A percentile compares a stretch with the other conserved stretches of the same genome.
Conservation (phyloP, 768 basidiomycete genomes). For the Solioccasus polychromus region DNA sequence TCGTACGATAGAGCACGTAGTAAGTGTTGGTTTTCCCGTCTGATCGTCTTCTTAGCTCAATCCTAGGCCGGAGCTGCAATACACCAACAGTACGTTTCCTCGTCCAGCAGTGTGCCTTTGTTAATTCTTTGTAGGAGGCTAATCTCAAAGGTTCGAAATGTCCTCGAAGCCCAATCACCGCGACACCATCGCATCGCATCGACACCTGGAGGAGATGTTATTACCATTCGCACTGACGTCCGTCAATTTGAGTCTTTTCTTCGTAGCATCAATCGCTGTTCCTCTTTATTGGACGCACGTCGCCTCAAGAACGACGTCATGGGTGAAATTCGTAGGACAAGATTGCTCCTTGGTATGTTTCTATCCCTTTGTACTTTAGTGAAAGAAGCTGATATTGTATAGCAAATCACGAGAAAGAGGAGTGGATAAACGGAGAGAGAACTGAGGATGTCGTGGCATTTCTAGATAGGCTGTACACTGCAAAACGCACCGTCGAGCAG, state of each 20-base stretch:
- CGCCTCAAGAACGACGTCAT: conserved; percentile 89
- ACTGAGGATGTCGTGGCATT: conserved; percentile 86
- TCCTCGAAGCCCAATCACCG: conserved; percentile 77
- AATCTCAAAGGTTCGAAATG: conserved; percentile 84
- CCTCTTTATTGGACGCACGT: conserved; percentile 84
- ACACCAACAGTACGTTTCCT: conserved; percentile 53
- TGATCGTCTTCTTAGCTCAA: conserved; percentile 8
- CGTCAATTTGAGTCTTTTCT: conserved; percentile 92
- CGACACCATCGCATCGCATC: conserved; percentile 45
- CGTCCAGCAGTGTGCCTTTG: conserved; percentile 9
- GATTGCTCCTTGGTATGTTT: conserved; percentile 61
- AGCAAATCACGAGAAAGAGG: conserved; percentile 86
- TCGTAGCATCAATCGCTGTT: conserved; percentile 75
- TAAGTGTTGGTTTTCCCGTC: conserved; percentile 39
- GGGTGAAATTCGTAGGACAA: conserved; percentile 84
- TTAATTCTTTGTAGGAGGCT: conserved; percentile 51
- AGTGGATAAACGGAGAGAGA: conserved; percentile 84
- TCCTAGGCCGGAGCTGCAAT: conserved; percentile 64
- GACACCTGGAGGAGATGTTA: conserved; percentile 54
- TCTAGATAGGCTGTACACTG: conserved; percentile 83
- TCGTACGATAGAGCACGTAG: conserved; percentile 84
- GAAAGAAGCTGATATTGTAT: conserved; percentile 2
- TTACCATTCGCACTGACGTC: conserved; percentile 77
- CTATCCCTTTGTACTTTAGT: background rate
- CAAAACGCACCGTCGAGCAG: conserved; percentile 83